phyloP scores from a whole-genome alignment of 2,329 filamentous ascomycete genomes.

The Ceratocystis colombiana region DNA sequence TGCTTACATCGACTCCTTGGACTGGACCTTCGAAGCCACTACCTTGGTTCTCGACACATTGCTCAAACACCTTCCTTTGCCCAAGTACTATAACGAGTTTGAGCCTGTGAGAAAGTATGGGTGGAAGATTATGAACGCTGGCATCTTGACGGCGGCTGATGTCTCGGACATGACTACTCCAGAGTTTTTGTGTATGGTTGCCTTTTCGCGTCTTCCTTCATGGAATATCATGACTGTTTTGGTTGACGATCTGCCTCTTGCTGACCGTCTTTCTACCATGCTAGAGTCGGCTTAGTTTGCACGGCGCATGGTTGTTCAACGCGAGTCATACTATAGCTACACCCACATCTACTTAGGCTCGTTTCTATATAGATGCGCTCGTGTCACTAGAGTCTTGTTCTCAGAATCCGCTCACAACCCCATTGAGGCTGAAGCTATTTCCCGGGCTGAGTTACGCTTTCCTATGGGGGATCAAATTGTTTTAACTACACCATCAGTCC shows the following conservation, averaged over 20 bases:
- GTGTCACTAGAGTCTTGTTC: background rate
- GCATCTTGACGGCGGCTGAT: background rate
- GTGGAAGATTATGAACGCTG: conserved; percentile 5
- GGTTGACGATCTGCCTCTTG: conserved; percentile 1
- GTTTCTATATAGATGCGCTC: conserved; percentile 12
- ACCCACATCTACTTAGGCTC: conserved; percentile 15
- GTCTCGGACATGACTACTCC: conserved; percentile 1
- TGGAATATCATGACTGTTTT: conserved; percentile 16
- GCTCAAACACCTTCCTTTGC: conserved; percentile 17
- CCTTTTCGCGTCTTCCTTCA: conserved; percentile 18
- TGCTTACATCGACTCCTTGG: conserved; percentile 8
- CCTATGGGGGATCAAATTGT: conserved; percentile 5
- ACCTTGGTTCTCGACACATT: conserved; percentile 12
- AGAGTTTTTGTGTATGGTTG: conserved; percentile 18
- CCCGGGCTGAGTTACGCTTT: background rate
- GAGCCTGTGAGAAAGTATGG: conserved; percentile 9
- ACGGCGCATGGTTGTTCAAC: conserved; percentile 18
- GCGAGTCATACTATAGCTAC: conserved; percentile 5
- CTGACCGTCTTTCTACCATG: conserved; percentile 19
- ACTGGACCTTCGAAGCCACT: conserved; percentile 14
- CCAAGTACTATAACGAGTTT: conserved; percentile 13
- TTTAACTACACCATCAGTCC: background rate
- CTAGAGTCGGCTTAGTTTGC: conserved; percentile 18
- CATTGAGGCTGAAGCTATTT: conserved; percentile 13
- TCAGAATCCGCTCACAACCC: background rate